phyloP scores from a whole-genome alignment of 495 filamentous ascomycete genomes.

The Patellaria atrata region DNA sequence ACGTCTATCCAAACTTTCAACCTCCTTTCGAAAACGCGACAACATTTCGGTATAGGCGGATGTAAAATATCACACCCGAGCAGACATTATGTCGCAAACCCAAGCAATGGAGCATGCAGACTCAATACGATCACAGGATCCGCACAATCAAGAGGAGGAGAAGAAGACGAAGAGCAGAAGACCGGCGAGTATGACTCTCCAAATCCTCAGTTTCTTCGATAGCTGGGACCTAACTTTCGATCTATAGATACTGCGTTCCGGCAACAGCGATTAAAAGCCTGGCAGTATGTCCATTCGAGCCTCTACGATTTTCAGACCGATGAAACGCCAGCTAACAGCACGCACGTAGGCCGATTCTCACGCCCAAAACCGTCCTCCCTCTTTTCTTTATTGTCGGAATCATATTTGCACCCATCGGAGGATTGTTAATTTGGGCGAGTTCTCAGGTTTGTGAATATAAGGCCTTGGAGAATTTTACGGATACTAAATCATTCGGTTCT shows the following conservation, averaged over 20 bases:
- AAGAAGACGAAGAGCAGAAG: slow-evolving; percentile 77
- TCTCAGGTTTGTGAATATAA: slow-evolving; percentile 40
- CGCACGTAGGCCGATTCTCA: slow-evolving; percentile 61
- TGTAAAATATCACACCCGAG: no score
- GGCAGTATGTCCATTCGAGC: slow-evolving; percentile 49
- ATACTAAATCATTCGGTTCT: slow-evolving; percentile 3
- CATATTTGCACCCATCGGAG: slow-evolving; percentile 79
- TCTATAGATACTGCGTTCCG: slow-evolving; percentile 72
- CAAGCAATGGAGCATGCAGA: slow-evolving; percentile 24
- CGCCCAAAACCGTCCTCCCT: slow-evolving; percentile 80
- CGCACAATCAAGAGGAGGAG: slow-evolving; percentile 29
- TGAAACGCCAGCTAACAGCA: slow-evolving; percentile 8
- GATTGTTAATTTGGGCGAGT: slow-evolving; percentile 70
- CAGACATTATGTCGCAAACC: slow-evolving; percentile 26
- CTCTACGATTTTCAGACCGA: background rate
- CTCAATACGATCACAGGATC: slow-evolving; percentile 32
- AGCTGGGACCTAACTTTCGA: slow-evolving; percentile 1
- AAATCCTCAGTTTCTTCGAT: no score
- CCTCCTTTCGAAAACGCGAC: no score
- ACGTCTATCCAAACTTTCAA: no score
- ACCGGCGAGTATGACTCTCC: slow-evolving; percentile 53
- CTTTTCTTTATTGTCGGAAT: slow-evolving; percentile 77
- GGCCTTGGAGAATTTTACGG: background rate
- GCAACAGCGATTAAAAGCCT: slow-evolving; percentile 84
- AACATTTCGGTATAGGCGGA: no score